Evolutionary conservation across 192 early-diverging fungal species (phyloP).

Genomic region (Diversispora epigaea): DNA sequence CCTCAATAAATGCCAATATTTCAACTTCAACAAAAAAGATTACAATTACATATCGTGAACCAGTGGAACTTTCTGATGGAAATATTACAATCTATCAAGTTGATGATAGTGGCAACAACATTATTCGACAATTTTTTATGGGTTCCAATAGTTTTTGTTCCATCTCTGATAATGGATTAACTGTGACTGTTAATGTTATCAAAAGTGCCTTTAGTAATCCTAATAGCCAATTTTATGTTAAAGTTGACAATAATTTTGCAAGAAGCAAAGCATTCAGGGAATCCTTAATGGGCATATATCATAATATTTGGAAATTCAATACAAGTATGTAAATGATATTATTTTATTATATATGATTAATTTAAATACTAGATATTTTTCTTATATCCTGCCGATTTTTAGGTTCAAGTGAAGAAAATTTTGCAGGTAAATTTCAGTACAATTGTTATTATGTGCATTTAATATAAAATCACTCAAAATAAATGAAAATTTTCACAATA

Average conservation of each 20-base stretch:
- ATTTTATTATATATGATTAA: too few species aligned
- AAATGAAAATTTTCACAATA: neutral
- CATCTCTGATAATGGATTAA: neutral
- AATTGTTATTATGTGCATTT: neutral
- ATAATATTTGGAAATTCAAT: neutral
- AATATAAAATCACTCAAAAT: neutral
- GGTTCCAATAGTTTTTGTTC: neutral
- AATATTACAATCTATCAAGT: neutral
- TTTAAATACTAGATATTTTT: too few species aligned
- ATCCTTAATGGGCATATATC: neutral
- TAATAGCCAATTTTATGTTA: neutral
- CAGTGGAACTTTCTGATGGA: neutral
- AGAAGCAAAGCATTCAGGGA: neutral
- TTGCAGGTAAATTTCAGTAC: neutral
- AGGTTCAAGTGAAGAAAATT: neutral
- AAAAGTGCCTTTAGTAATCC: neutral
- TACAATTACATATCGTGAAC: neutral
- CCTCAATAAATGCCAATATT: neutral
- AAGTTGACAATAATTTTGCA: conserved; percentile 9
- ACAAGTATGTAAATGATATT: neutral
- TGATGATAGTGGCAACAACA: neutral
- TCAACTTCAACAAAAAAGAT: neutral
- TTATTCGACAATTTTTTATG: neutral
- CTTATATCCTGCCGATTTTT: neutral
- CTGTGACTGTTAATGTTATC: neutral